Evolutionary conservation across 352 stramenopile species (phyloP), one percentile per base, ranked within the genome.

Genomic region (Aphanomyces stellatus): DNA sequence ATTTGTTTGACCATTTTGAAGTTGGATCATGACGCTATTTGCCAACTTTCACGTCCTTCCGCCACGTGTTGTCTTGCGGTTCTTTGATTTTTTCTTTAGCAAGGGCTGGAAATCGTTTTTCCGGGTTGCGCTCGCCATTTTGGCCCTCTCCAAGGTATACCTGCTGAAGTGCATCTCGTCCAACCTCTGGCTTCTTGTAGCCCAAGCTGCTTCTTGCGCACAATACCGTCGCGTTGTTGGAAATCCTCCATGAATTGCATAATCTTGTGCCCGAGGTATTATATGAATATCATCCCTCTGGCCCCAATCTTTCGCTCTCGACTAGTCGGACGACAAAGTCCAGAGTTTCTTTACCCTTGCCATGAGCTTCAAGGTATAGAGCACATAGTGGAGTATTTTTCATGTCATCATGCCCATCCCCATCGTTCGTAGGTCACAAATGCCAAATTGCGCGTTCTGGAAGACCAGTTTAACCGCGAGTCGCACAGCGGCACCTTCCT

Each of bases 91-190:
- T 4, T 67, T 67, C 41, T 59, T 67, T 24, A 24, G 34, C 41
- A 67, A 56, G 28, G 60, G 60, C 1, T 67, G 60, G 60, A 67
- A 67, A 57, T 34, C 37, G 24, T 67, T 49, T 25, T 67, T 59
- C 22, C 60, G 60, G 10, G 60, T 67, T 11, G 41, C 41, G 8
- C 60, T 67, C 2, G 60, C 60, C 13, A 31, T 67, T 19, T 30
- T 57, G 49, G 30, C 49, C 11, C 22, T 67, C 15, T 37, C 60
- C 11, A 67, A 49, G 22, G 60, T 51, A 41, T 27, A 33, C 13
- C 17, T 53, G 10, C 35, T 19, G 15, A 15, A 28, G 13, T 37
- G 4, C 2, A 3, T 27, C 1, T n/a, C 3, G 3, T n/a, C 4
- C 19, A 37, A 55, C 17, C 57, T 57, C 41, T 2, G 5, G 41